These are phyloP conservation scores for Thraustochytrium sp. DNA, from an alignment of 352 stramenopile genomes.

Conservation along the genomic window DNA sequence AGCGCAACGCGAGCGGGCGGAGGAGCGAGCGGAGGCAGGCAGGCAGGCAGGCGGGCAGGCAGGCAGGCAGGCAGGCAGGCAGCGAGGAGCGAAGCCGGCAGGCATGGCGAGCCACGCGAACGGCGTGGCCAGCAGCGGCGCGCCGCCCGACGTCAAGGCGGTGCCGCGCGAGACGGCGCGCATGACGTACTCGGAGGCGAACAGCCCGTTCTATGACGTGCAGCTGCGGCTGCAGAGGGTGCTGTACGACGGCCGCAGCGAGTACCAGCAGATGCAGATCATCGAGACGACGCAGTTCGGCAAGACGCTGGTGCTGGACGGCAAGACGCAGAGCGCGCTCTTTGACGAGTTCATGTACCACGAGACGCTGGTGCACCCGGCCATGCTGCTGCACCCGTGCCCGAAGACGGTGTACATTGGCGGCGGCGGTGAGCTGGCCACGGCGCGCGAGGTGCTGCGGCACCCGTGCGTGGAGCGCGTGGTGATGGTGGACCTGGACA, in stretches of 20 bases:
- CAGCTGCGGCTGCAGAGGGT: constrained; percentile 78
- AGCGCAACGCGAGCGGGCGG: not conserved
- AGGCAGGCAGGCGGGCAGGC: not conserved
- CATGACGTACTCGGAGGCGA: constrained; percentile 20
- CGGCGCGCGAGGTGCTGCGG: constrained; percentile 79
- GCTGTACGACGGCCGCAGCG: constrained; percentile 70
- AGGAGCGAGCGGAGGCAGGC: not conserved
- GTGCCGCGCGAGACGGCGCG: constrained; percentile 13
- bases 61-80: not conserved
- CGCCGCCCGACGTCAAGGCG: not conserved
- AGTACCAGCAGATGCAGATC: constrained; percentile 87
- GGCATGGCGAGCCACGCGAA: not conserved
- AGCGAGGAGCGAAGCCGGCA: not conserved
- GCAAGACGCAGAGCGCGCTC: constrained; percentile 85
- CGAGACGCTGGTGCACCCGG: constrained; percentile 84
- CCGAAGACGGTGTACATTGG: constrained; percentile 59
- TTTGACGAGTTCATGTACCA: constrained; percentile 91
- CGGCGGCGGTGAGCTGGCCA: constrained; percentile 84
- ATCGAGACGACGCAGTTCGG: constrained; percentile 85
- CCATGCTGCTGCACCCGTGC: constrained; percentile 66
- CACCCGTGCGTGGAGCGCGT: constrained; percentile 84
- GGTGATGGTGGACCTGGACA: constrained; percentile 92
- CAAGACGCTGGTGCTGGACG: constrained; percentile 88
- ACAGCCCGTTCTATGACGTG: constrained; percentile 69
- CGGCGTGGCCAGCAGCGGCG: not conserved